Percentiles rank a stretch among this genome's conserved stretches.
Conservation (phyloP, 805 yeast genomes). For the Yarrowia deformans region DNA sequence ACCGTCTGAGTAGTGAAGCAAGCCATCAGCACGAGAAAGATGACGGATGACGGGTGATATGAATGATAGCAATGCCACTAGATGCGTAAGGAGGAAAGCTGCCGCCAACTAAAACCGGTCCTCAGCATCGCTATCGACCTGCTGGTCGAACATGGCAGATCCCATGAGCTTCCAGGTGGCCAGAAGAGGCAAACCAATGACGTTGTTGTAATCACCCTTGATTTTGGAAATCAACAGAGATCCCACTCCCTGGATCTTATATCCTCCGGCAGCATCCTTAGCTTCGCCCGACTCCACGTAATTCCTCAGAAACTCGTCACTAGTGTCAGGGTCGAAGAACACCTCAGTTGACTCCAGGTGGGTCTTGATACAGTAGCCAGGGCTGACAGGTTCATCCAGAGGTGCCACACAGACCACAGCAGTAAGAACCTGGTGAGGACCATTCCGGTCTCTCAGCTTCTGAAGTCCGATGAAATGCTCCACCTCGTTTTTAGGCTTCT, state of each 20-base stretch:
- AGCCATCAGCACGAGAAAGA: no score
- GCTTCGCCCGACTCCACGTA: conserved; percentile 82
- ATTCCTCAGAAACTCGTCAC: conserved; percentile 62
- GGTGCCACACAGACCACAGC: conserved; percentile 61
- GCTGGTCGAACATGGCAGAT: conserved; percentile 35
- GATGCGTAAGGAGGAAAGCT: no score
- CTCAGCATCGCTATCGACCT: conserved; percentile 38
- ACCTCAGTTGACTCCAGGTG: conserved; percentile 56
- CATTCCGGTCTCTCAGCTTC: conserved; percentile 56
- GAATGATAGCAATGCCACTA: neutral
- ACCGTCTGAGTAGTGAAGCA: no score
- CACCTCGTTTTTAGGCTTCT: conserved; percentile 71
- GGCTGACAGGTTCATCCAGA: conserved; percentile 52
- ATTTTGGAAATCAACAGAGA: conserved; percentile 63
- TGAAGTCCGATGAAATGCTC: conserved; percentile 61
- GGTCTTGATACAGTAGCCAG: conserved; percentile 53
- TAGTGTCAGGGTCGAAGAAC: conserved; percentile 52
- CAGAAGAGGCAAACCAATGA: conserved; percentile 84
- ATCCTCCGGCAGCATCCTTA: conserved; percentile 88
- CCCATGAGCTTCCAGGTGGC: conserved; percentile 56
- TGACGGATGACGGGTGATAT: no score
- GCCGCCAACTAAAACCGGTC: conserved; percentile 35
- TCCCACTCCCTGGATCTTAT: conserved; percentile 82
- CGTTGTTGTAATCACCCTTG: conserved; percentile 83
- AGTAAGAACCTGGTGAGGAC: conserved; percentile 60